Percentiles rank a stretch among this genome's conserved stretches.
Evolutionary conservation across 2,329 filamentous ascomycete species (phyloP).

Genomic region (Juglanconis oblonga): DNA sequence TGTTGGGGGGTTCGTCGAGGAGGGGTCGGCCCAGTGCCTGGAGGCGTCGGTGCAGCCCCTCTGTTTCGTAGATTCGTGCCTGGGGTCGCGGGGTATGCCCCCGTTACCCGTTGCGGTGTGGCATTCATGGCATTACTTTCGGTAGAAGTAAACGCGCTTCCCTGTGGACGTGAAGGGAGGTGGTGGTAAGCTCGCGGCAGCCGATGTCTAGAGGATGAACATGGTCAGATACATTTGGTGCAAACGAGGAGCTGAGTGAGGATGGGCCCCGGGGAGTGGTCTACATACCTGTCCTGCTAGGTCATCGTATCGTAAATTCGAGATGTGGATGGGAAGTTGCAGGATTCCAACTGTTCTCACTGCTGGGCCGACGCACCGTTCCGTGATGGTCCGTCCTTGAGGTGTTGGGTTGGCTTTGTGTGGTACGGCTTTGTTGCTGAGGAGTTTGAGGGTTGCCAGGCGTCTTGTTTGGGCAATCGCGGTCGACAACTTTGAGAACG

Average conservation of each 20-base stretch:
- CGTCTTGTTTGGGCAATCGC: not conserved
- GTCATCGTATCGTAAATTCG: conserved; percentile 17
- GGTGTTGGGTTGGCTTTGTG: not conserved
- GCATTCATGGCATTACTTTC: conserved; percentile 20
- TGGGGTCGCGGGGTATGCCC: conserved; percentile 19
- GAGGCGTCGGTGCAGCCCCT: conserved; percentile 10
- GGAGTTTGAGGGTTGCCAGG: not conserved
- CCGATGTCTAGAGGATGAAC: conserved; percentile 10
- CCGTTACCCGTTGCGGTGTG: conserved; percentile 17
- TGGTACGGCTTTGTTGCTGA: not conserved
- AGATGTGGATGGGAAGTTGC: conserved; percentile 1
- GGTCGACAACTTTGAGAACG: conserved; percentile 4
- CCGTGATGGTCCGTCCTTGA: not conserved
- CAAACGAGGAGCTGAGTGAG: not conserved
- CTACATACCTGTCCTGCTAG: conserved; percentile 15
- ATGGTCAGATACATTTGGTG: conserved; percentile 1
- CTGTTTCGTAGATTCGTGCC: conserved; percentile 18
- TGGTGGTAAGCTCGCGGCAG: conserved; percentile 17
- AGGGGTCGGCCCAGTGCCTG: conserved; percentile 5
- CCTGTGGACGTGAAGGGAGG: not conserved
- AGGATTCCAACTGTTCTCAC: not conserved
- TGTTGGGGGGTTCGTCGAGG: conserved; percentile 1
- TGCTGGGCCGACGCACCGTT: not conserved
- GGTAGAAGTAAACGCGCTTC: not conserved
- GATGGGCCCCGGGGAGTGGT: not conserved